A percentile compares a stretch with the other conserved stretches of the same genome.
phyloP scores from a whole-genome alignment of 2,329 filamentous ascomycete genomes.

The Hyphodiscus sp. region DNA sequence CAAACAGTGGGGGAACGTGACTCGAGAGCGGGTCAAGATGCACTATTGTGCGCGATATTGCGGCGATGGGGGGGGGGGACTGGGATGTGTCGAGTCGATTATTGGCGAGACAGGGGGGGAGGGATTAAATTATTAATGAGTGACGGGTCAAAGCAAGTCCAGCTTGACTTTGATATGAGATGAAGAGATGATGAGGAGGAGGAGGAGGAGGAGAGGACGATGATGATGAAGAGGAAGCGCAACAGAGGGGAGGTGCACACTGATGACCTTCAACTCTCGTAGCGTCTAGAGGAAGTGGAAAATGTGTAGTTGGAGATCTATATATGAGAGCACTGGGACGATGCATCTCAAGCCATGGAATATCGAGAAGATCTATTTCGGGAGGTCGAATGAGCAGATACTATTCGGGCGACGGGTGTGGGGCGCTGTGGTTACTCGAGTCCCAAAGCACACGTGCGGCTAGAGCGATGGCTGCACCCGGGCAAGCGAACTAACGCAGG shows the following conservation, averaged over 20 bases:
- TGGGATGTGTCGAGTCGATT: conserved; percentile 22
- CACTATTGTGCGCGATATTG: conserved; percentile 13
- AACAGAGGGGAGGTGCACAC: conserved; percentile 20
- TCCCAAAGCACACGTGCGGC: conserved; percentile 27
- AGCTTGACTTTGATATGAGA: conserved; percentile 28
- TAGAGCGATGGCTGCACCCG: conserved; percentile 17
- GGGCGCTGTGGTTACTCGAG: conserved; percentile 21
- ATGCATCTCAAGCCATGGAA: conserved; percentile 22
- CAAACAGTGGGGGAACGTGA: conserved; percentile 27
- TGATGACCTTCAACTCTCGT: conserved; percentile 24
- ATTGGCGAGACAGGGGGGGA: conserved; percentile 30
- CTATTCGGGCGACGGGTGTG: conserved; percentile 13
- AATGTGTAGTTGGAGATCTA: conserved; percentile 18
- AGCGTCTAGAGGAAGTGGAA: conserved; percentile 9
- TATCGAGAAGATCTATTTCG: conserved; percentile 40
- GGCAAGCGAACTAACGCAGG: not conserved
- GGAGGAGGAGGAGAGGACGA: conserved; percentile 25
- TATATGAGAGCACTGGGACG: conserved; percentile 23
- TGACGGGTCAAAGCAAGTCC: conserved; percentile 33
- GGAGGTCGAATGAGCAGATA: conserved; percentile 23
- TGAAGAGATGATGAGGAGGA: conserved; percentile 7
- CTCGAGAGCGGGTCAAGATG: conserved; percentile 12
- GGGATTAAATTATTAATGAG: conserved; percentile 38
- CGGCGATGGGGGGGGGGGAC: conserved; percentile 17
- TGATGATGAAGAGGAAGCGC: conserved; percentile 12